Base-by-base conservation (phyloP, 768 basidiomycete species). In the Clitopilus hobsonii region DNA sequence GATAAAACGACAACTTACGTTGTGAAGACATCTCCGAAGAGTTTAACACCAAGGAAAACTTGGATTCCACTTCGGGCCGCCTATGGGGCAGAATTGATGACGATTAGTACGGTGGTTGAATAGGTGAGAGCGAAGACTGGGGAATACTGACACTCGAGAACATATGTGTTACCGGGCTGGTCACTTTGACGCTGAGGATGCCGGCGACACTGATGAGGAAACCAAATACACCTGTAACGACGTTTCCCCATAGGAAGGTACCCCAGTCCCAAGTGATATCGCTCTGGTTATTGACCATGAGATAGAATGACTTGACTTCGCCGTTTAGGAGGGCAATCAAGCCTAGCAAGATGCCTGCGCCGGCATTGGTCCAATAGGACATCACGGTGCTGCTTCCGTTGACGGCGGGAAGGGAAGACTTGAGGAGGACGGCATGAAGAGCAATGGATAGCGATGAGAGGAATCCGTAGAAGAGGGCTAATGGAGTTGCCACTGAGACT, bases 121-220 rank as follows among this genome's bases (percentile, higher is more conserved):
- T 49, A 49, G 23, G 26, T 23, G 27, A 24, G 29, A 48, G 25
- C 27, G 45, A 57, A 6, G 50, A 51, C 30, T 24, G 28, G 49
- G 48, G 16, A 22, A 51, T 49, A 13, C 68, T 52, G 23, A 70
- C 71, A 51, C 69, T 68, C 1, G 88, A 89, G 49, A 91, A 74
- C 89, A 91, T 92, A 66, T 92, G 90, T 1, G 89, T 88, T 60
- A 90, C 83, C 5, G 91, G 91, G 20, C 86, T 89, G 1, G 90
- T 92, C 60, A 91, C 82, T 69, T 92, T 90, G 73, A 92, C 89
- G 27, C 85, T 88, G 26, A 92, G 72, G 56, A 88, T 74, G 32
- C 87, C 86, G 4, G 90, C 90, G 48, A 92, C 76, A 65, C 86
- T 87, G 72, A 92, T 88, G 56, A 92, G 69, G 75, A 90, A 92